Percentiles rank a stretch among this genome's conserved stretches.
phyloP scores from a whole-genome alignment of 305 asterid genomes.

The Rubia balearica region DNA sequence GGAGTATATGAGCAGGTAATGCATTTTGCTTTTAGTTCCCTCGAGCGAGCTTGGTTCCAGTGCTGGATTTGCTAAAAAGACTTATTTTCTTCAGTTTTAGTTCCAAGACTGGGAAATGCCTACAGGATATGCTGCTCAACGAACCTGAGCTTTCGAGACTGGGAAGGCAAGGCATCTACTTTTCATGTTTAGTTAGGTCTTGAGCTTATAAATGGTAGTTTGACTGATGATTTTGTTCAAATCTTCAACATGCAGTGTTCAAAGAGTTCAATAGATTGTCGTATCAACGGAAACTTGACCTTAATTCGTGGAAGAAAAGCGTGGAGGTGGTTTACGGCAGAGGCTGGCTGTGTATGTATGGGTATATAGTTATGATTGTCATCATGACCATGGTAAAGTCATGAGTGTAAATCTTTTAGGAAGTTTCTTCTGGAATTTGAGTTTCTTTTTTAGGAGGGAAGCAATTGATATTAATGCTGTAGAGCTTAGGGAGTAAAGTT shows the following conservation, averaged over 20 bases:
- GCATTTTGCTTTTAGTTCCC: background rate
- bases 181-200: background rate
- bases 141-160: conserved; percentile 77
- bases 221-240: background rate
- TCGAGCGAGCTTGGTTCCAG: conserved; percentile 1
- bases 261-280: conserved; percentile 23
- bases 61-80: background rate
- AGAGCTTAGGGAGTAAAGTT: background rate
- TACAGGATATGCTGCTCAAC: conserved; percentile 69
- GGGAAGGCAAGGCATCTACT: conserved; percentile 46
- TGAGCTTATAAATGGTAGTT: background rate
- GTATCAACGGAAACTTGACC: background rate
- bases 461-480: too few species aligned
- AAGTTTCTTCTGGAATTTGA: background rate
- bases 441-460: background rate
- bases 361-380: background rate
- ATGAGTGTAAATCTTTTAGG: conserved; percentile 7
- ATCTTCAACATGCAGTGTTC: conserved; percentile 31
- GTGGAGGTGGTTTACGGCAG: background rate
- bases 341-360: background rate
- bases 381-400: background rate
- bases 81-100: conserved; percentile 21
- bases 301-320: background rate
- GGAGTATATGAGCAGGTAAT: conserved; percentile 52
- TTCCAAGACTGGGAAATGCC: conserved; percentile 31